Percentiles rank a stretch among this genome's conserved stretches.
phyloP scores from a whole-genome alignment of 106 monocot species.

The Dendrobium nobile region DNA sequence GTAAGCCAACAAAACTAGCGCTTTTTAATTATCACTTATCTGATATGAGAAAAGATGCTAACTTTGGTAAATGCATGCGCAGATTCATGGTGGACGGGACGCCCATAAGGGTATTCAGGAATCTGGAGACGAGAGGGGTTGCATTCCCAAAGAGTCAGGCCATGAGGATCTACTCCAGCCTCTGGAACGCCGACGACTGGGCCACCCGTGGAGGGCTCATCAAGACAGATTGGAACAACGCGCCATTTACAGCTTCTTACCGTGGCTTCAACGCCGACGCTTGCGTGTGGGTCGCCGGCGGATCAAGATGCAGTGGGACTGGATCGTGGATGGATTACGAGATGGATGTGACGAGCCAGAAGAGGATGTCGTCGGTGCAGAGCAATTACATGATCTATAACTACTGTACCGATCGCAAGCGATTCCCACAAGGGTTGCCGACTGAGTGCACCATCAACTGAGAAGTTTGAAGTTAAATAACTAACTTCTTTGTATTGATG shows the following conservation, averaged over 20 bases:
- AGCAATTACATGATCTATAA: constrained; percentile 20
- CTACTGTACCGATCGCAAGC: constrained; percentile 10
- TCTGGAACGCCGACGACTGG: constrained; percentile 25
- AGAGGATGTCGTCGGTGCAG: constrained; percentile 11
- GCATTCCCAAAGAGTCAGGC: constrained; percentile 11
- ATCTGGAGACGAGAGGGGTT: neutral
- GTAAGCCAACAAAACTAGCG: constrained; percentile 7
- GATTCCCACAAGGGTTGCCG: constrained; percentile 6
- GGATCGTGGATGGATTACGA: constrained; percentile 9
- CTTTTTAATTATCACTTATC: too few species aligned
- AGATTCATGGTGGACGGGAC: constrained; percentile 20
- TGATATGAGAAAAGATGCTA: neutral
- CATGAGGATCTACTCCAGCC: constrained; percentile 20
- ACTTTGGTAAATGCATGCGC: neutral
- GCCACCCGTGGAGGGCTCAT: constrained; percentile 21
- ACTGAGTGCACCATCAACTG: constrained; percentile 3
- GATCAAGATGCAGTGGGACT: neutral
- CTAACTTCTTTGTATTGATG: too few species aligned
- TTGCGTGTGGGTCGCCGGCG: constrained; percentile 2
- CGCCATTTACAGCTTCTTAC: constrained; percentile 26
- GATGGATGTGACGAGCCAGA: neutral
- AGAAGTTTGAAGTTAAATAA: neutral
- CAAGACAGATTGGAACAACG: constrained; percentile 18
- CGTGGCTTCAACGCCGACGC: constrained; percentile 10
- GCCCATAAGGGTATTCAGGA: constrained; percentile 15